Base-by-base conservation (phyloP, 2,329 filamentous ascomycete genomes). In the Aspergillus flavus region DNA sequence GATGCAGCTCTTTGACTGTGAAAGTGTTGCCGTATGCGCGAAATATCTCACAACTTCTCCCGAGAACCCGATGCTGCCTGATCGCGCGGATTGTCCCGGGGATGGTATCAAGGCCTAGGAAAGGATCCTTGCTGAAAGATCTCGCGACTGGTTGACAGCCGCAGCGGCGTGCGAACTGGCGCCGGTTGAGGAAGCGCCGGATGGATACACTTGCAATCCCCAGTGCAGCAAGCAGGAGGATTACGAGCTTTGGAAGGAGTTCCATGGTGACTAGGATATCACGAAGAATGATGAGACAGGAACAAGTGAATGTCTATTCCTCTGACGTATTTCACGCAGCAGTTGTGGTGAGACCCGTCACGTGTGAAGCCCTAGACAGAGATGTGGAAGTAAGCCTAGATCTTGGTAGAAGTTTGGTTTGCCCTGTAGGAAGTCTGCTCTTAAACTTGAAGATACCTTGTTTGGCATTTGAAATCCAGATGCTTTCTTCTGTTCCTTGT, bases 91-190 rank as follows among this genome's bases (percentile, higher is more conserved):
- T 52, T 2, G 41, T 56, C 1, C n/a, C 43, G 6, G 52, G 32
- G 14, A 64, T 41, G 2, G 41, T 62, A 30, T 62, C 68, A 16
- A 69, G 65, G 2, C 67, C 65, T 5, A 69, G 23, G 56, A 68
- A 66, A 21, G 65, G 67, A 26, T 70, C 67, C 19, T 61, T 65
- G 21, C 39, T 68, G 46, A 59, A 58, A 23, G 64, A 62, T 58
- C 45, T 48, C 9, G 56, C 32, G 7, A 70, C 56, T 52, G 68
- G 61, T 43, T 65, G 41, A 56, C 65, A 70, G 14, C 64, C 61
- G 56, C 69, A 59, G 28, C 36, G 55, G 48, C 58, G 62, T 11
- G 66, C 56, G 58, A 70, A 65, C 41, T 66, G 64, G 55, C 69
- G 68, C 55, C 61, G 66, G 6, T 10, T 23, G n/a, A 45, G n/a